These are phyloP conservation scores for Plasmodium knowlesi DNA, from an alignment of 169 alveolate species.

Conservation along the genomic window DNA sequence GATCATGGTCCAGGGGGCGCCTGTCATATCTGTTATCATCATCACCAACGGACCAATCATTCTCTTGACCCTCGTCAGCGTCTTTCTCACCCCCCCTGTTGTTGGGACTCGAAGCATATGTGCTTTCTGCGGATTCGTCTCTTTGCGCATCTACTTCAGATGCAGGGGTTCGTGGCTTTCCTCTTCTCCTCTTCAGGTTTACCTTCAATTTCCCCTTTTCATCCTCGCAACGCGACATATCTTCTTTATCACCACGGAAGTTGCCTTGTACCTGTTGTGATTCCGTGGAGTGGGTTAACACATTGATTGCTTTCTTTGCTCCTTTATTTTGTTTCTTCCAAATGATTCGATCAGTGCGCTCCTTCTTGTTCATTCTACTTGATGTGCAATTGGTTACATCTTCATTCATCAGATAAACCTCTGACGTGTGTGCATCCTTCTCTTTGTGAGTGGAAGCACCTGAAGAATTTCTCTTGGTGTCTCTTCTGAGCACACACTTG, in stretches of 20 bases:
- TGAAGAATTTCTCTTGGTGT: neutral
- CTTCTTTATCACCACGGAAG: neutral
- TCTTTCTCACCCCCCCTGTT: neutral
- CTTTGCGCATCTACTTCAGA: neutral
- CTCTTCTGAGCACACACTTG: constrained; percentile 1
- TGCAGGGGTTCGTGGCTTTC: neutral
- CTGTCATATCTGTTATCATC: neutral
- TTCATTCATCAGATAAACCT: neutral
- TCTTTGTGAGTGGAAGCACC: neutral
- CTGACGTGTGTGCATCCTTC: neutral
- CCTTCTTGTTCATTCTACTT: neutral
- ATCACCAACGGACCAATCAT: neutral
- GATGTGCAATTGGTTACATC: neutral
- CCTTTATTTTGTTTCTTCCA: neutral
- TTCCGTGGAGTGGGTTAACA: neutral
- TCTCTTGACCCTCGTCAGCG: neutral
- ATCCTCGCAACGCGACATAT: neutral
- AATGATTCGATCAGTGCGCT: neutral
- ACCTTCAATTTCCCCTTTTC: neutral
- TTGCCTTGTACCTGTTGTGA: neutral
- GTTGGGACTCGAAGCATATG: neutral
- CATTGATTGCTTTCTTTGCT: neutral
- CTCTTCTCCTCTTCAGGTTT: neutral
- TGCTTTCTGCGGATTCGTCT: neutral
- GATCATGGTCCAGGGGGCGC: neutral